A percentile compares a stretch with the other conserved stretches of the same genome.
phyloP scores from a whole-genome alignment of 768 basidiomycete genomes.

The Mycena vulgaris region DNA sequence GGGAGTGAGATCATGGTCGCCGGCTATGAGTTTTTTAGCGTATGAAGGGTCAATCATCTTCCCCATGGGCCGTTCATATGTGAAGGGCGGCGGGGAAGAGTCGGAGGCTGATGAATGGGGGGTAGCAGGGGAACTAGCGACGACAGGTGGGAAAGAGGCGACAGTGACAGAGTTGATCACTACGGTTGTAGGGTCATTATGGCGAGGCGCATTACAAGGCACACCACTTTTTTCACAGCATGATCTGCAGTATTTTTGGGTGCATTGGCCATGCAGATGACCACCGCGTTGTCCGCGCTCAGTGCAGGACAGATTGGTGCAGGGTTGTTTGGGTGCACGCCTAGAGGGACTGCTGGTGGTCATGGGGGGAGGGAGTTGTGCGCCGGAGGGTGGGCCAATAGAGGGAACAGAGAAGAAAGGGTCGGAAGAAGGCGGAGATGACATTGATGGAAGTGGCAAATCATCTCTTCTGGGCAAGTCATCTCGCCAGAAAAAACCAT shows the following conservation, averaged over 20 bases:
- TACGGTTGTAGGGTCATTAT: background rate
- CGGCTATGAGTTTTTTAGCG: background rate
- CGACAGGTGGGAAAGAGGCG: too few relatives aligned
- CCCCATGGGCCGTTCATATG: background rate
- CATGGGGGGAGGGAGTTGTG: too few relatives aligned
- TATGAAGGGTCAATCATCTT: background rate
- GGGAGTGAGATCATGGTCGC: background rate
- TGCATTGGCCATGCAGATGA: background rate
- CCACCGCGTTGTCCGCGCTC: background rate
- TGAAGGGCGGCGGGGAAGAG: background rate
- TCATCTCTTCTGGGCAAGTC: background rate
- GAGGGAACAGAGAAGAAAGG: background rate
- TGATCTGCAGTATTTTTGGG: background rate
- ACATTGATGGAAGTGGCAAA: background rate
- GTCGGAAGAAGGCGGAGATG: background rate
- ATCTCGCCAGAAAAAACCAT: background rate
- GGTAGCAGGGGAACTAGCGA: too few relatives aligned
- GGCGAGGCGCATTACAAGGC: background rate
- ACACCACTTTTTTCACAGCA: background rate
- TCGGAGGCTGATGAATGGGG: too few relatives aligned
- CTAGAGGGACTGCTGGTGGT: background rate
- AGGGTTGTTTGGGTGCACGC: background rate
- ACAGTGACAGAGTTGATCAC: background rate
- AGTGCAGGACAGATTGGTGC: background rate
- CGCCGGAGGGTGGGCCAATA: too few relatives aligned